Evolutionary conservation across 768 basidiomycete genomes (phyloP), one percentile per base, ranked within the genome.

Genomic region (Rhodotorula sphaerocarpa): DNA sequence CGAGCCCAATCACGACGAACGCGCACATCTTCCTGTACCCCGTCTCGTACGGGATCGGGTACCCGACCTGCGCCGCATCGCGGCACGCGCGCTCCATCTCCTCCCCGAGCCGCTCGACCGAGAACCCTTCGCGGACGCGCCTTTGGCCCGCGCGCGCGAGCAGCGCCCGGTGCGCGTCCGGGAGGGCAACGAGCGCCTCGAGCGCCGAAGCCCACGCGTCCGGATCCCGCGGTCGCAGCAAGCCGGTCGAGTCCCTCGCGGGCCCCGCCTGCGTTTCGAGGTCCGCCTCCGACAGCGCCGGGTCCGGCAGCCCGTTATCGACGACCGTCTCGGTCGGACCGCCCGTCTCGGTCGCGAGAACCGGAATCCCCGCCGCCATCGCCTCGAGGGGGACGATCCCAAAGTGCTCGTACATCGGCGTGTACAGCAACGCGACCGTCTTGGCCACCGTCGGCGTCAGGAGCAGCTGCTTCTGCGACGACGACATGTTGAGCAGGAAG

Each of bases 351-450:
- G 86, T 89, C 0, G 91, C 92, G 25, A 99, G 76, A 2, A 97
- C 86, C 0, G 92, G 90, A 0, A 97, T 75, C 5, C 90, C 89
- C 50, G 87, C 91, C 12, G 84, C 81, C 90, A 96, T 96, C 0
- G 83, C 91, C 74, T 99, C 93, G 5, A 96, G 82, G 3, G 95
- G 93, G 0, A 86, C 92, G 69, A 99, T 96, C 3, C 93, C 95
- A 74, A 97, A 95, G 74, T 99, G 93, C 71, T 99, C 93, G 74
- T 93, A 93, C 12, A 82, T 78, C 0, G 93, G 95, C 0, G 93
- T 99, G 74, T 99, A 99, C 11, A 99, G 80, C 0, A 97, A 79
- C 1, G 82, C 87, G 21, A 82, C 75, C n/a, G 34, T 50, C 0
- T 89, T 88, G 7, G 25, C 30, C 14, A 18, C 12, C 3, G 80